These are phyloP conservation scores for Papiliotrema nemorosa DNA, from an alignment of 1,284 basidiomycete genomes.

Conservation along the genomic window DNA sequence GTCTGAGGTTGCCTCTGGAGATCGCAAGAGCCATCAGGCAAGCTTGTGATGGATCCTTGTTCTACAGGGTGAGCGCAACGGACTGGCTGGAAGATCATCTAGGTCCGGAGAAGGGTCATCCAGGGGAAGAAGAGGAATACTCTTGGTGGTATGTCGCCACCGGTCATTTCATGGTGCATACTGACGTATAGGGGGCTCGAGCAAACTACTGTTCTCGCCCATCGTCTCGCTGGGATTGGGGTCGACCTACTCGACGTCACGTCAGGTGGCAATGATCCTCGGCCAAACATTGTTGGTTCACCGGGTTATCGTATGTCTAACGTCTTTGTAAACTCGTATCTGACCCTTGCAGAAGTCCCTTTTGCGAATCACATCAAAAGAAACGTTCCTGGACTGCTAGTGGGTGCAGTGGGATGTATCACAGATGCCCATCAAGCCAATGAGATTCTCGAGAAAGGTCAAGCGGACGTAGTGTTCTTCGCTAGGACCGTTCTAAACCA, in stretches of 20 bases:
- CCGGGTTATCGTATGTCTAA: background rate
- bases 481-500: slow-evolving; percentile 57
- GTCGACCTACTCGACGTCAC: background rate
- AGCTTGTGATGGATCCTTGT: background rate
- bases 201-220: background rate
- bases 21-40: background rate
- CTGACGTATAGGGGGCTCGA: background rate
- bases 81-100: background rate
- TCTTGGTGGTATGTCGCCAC: background rate
- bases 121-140: background rate
- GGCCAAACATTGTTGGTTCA: background rate
- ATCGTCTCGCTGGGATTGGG: background rate
- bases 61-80: background rate
- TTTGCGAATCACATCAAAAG: slow-evolving; percentile 68
- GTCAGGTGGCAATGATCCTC: background rate
- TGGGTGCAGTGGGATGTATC: slow-evolving; percentile 72
- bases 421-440: slow-evolving; percentile 64
- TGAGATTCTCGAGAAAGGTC: slow-evolving; percentile 60
- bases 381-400: slow-evolving; percentile 56
- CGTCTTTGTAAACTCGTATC: no score
- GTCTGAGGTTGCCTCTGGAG: background rate
- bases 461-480: slow-evolving; percentile 66
- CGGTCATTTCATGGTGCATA: background rate
- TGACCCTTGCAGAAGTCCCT: slow-evolving; percentile 63
- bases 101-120: background rate